A percentile compares a stretch with the other conserved stretches of the same genome.
phyloP scores from a whole-genome alignment of 192 early-diverging fungal genomes.

The Mortierella claussenii region DNA sequence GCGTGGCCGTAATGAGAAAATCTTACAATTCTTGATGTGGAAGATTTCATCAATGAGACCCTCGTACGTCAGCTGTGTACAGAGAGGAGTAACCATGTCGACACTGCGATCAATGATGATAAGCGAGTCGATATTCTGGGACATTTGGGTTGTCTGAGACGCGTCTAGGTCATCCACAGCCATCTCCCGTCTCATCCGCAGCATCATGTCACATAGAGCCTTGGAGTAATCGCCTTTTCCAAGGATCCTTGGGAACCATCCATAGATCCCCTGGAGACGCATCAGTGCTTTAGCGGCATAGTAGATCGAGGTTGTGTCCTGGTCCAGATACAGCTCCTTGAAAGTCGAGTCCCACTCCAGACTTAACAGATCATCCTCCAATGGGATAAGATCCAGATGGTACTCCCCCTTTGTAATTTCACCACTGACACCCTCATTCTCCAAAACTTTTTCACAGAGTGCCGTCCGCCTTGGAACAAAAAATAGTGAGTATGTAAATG shows the following conservation, averaged over 20 bases:
- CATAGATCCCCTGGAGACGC: slow-evolving; percentile 89
- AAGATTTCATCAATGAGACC: slow-evolving; percentile 96
- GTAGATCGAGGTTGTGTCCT: slow-evolving; percentile 79
- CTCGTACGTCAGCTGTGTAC: slow-evolving; percentile 97
- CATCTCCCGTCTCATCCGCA: slow-evolving; percentile 87
- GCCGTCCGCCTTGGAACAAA: slow-evolving; percentile 92
- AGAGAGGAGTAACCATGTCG: slow-evolving; percentile 91
- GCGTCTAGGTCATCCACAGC: slow-evolving; percentile 64
- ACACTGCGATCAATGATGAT: slow-evolving; percentile 92
- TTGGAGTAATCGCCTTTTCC: slow-evolving; percentile 91
- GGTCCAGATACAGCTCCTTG: slow-evolving; percentile 85
- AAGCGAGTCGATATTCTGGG: slow-evolving; percentile 79
- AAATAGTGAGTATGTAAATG: slow-evolving; percentile 74
- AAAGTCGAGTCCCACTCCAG: slow-evolving; percentile 88
- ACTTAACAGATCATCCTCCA: slow-evolving; percentile 91
- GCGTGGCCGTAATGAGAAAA: no score
- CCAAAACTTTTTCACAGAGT: slow-evolving; percentile 93
- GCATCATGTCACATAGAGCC: slow-evolving; percentile 79
- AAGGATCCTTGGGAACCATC: slow-evolving; percentile 89
- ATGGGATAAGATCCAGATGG: slow-evolving; percentile 89
- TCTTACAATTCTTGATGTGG: slow-evolving; percentile 79
- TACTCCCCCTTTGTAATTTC: slow-evolving; percentile 89
- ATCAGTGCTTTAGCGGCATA: slow-evolving; percentile 83
- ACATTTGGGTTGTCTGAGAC: slow-evolving; percentile 62
- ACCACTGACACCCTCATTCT: slow-evolving; percentile 92